Evolutionary conservation across 176 grass and related monocot genomes (phyloP), one percentile per base, ranked within the genome.

Genomic region (Oryza nivara): DNA sequence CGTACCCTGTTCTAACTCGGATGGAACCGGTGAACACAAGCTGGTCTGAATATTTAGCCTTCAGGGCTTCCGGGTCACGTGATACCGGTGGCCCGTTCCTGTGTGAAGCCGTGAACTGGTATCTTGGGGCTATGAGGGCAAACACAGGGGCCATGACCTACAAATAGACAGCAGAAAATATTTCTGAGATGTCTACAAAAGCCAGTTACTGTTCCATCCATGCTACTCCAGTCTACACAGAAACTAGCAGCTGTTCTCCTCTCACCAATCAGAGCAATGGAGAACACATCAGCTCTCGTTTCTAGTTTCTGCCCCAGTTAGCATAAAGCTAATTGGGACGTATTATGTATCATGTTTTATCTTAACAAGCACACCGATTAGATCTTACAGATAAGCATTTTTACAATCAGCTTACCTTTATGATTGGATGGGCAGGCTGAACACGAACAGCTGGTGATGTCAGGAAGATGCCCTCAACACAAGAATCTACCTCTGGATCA

Each of bases 11-110:
- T 54, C 89, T 32, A 1, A 98, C 91, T 40, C 96, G 83, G 77
- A 98, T 95, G 0, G 96, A 75, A 17, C 93, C 93, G 0, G 93
- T 98, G 88, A 95, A 98, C 16, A 98, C 93, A n/a, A 98, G 82
- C 19, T 75, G 93, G 80, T 95, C 96, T 0, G 93, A 79, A 80
- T 98, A 98, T 25, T 98, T 98, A 10, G 81, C 77, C 19, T 44
- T 80, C 49, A 98, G 83, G 11, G 93, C 89, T 72, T 98, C 88
- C 0, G 81, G 88, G 64, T 98, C 96, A 13, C 91, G 93, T 0
- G 89, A 95, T 47, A 95, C 96, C 1, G 70, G 73, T 32, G 83
- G 86, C 2, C 89, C 89, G 14, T 79, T 90, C 49, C 76, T 79
- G 68, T 82, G 85, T 6, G 91, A 90, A 0, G 69, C 70, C 0